phyloP scores from a whole-genome alignment of 2,329 filamentous ascomycete genomes.

The Calonectria montana region DNA sequence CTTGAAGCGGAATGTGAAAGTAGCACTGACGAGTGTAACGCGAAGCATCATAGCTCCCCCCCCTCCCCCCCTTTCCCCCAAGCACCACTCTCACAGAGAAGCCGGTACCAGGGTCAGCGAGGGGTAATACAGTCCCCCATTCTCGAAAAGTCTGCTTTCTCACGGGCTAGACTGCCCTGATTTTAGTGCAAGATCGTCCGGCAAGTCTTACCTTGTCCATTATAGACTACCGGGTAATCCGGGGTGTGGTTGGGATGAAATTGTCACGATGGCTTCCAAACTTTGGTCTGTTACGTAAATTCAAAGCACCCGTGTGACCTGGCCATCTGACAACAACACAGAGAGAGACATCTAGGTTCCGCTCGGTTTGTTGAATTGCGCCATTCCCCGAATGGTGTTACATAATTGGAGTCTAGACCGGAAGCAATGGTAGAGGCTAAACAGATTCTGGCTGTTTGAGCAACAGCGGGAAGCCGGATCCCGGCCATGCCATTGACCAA shows the following conservation, averaged over 20 bases:
- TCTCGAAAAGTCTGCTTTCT: not conserved
- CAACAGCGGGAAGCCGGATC: not conserved
- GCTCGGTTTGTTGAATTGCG: not conserved
- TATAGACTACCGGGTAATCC: not conserved
- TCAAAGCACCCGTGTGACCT: conserved; percentile 5
- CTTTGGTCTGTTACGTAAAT: conserved; percentile 1
- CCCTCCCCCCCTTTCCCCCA: too few species aligned
- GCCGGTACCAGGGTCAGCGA: not conserved
- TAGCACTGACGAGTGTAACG: not conserved
- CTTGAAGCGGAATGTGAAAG: not conserved
- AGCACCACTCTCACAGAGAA: not conserved
- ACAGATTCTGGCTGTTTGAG: not conserved
- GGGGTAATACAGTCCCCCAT: not conserved
- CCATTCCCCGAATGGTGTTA: not conserved
- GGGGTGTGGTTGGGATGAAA: conserved; percentile 2
- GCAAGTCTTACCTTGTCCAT: not conserved
- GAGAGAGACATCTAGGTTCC: not conserved
- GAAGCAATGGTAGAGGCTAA: conserved; percentile 32
- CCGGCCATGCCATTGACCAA: conserved; percentile 22
- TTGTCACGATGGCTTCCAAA: conserved; percentile 3
- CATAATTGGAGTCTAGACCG: conserved; percentile 1
- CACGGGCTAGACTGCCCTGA: not conserved
- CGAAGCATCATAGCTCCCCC: not conserved
- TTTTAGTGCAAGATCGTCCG: not conserved
- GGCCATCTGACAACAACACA: not conserved